These are phyloP conservation scores for Endocladia muricata DNA, from an alignment of 31 red algal genomes.

Conservation along the genomic window DNA sequence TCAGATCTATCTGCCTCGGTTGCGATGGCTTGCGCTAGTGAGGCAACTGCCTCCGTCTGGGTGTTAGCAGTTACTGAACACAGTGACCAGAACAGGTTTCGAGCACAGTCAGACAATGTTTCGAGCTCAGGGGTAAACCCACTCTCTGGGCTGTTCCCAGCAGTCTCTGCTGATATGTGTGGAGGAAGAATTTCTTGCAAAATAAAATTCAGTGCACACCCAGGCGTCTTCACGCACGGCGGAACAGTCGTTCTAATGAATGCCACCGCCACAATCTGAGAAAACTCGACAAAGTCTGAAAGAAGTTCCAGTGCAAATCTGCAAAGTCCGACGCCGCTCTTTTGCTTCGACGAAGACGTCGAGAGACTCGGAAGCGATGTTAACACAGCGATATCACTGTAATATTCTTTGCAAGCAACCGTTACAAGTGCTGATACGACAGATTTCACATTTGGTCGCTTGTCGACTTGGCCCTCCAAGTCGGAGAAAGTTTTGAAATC, in stretches of 20 bases:
- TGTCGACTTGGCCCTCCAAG: background rate
- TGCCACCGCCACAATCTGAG: conserved; percentile 44
- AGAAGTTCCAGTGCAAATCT: conserved; percentile 45
- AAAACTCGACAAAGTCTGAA: conserved; percentile 49
- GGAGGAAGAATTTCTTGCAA: conserved; percentile 29
- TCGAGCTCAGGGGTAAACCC: background rate
- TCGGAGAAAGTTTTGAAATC: conserved; percentile 8
- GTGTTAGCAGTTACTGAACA: conserved; percentile 26
- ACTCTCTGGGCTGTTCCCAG: background rate
- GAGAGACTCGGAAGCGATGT: background rate
- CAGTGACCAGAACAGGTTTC: conserved; percentile 35
- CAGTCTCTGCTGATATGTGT: background rate
- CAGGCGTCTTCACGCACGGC: background rate
- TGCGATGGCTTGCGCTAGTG: conserved; percentile 23
- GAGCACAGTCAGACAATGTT: conserved; percentile 1
- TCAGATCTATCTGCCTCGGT: conserved; percentile 21
- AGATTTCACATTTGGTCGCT: background rate
- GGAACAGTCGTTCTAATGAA: conserved; percentile 28
- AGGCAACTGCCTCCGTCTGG: conserved; percentile 26
- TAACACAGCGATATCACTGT: background rate
- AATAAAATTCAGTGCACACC: conserved; percentile 44
- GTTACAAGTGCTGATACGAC: conserved; percentile 8
- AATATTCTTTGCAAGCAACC: too few species aligned
- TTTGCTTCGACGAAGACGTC: background rate
- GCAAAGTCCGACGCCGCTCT: background rate